phyloP scores from a whole-genome alignment of 306 rosid genomes.

The Alnus glutinosa region DNA sequence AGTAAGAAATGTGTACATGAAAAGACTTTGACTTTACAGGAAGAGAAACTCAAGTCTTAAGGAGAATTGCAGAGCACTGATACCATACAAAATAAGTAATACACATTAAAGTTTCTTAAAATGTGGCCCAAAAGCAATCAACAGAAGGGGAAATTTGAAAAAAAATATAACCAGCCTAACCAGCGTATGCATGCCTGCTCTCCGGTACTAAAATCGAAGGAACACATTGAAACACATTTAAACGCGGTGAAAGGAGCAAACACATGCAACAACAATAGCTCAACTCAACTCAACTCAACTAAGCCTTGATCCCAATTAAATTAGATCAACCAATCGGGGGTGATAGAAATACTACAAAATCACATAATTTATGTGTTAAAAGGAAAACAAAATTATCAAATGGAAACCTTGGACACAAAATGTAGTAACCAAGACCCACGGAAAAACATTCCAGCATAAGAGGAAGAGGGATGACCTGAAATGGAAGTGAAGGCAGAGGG shows the following conservation, averaged over 20 bases:
- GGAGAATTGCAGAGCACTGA: neutral
- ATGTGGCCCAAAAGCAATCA: neutral
- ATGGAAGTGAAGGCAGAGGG: constrained; percentile 92
- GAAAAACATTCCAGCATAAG: constrained; percentile 16
- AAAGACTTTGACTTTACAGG: neutral
- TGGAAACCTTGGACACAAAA: constrained; percentile 20
- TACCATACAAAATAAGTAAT: neutral
- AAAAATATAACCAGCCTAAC: neutral
- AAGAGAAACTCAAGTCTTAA: constrained; percentile 6
- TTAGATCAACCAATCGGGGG: neutral
- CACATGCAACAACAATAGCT: neutral
- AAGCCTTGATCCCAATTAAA: neutral
- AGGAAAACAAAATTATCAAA: constrained; percentile 10
- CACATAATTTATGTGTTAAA: neutral
- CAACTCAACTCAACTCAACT: neutral
- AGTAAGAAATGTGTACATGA: neutral
- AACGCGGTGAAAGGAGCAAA: neutral
- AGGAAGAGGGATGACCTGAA: constrained; percentile 69
- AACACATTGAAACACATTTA: neutral
- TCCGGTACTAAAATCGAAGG: neutral
- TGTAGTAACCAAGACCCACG: constrained; percentile 4
- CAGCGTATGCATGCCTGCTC: neutral
- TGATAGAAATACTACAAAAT: neutral
- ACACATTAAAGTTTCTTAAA: neutral
- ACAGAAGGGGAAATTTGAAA: neutral